Conservation (phyloP, 306 rosid species). For the Abrus precatorius region DNA sequence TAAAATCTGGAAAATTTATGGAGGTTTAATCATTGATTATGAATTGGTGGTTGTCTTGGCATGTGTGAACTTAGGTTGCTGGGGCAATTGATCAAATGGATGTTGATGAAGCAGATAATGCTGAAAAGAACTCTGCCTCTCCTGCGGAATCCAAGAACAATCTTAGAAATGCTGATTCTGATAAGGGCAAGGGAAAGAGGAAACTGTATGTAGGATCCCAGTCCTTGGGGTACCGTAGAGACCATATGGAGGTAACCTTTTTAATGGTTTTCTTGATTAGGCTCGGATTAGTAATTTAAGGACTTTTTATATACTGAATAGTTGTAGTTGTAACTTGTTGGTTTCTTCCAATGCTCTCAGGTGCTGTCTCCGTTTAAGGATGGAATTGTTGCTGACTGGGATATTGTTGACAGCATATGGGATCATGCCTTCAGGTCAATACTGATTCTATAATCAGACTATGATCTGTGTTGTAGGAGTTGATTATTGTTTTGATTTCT, state of each 20-base stretch:
- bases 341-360: conserved; percentile 54
- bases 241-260: conserved; percentile 84
- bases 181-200: conserved; percentile 82
- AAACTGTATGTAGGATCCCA: conserved; percentile 91
- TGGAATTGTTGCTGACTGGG: conserved; percentile 97
- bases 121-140: conserved; percentile 74
- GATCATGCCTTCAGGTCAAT: conserved; percentile 94
- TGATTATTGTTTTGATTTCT: neutral
- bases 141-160: conserved; percentile 67
- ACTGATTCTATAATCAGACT: conserved; percentile 33
- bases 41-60: conserved; percentile 25
- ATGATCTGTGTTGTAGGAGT: neutral
- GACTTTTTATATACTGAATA: neutral
- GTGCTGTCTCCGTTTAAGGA: conserved; percentile 86
- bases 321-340: neutral
- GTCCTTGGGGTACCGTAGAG: conserved; percentile 92
- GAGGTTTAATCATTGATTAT: conserved; percentile 17
- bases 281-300: conserved; percentile 5
- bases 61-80: conserved; percentile 70
- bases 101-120: conserved; percentile 73
- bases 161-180: conserved; percentile 66
- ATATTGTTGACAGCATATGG: conserved; percentile 95
- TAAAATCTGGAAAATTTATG: neutral
- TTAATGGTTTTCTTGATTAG: conserved; percentile 23
- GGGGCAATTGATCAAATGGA: conserved; percentile 97